A percentile compares a stretch with the other conserved stretches of the same genome.
phyloP scores from a whole-genome alignment of 371 early-diverging fungal genomes.

The Circinella minor region DNA sequence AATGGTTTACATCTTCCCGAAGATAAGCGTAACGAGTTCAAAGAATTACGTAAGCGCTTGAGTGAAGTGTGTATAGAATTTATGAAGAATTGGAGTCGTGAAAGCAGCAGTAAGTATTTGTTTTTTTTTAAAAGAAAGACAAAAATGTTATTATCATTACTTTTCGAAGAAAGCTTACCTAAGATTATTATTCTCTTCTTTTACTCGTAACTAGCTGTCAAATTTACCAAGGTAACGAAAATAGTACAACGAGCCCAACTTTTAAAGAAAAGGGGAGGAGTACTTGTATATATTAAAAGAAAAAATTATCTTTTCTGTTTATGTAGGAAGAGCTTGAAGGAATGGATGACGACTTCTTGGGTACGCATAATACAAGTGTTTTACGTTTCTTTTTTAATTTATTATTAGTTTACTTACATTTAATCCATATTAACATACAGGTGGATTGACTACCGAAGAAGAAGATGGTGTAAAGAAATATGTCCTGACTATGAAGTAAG shows the following conservation, averaged over 20 bases:
- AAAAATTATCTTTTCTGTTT: conserved; percentile 14
- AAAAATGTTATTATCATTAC: too few species aligned
- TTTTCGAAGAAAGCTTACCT: too few species aligned
- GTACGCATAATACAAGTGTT: conserved; percentile 26
- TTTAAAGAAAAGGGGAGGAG: conserved; percentile 23
- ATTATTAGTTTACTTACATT: neutral
- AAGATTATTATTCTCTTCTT: neutral
- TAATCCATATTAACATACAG: conserved; percentile 12
- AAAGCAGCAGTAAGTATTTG: conserved; percentile 49
- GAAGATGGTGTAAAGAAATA: conserved; percentile 69
- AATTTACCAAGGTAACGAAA: conserved; percentile 45
- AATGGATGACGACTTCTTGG: conserved; percentile 75
- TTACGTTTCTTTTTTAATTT: neutral
- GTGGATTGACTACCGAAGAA: conserved; percentile 53
- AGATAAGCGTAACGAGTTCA: conserved; percentile 65
- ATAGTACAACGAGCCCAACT: conserved; percentile 13
- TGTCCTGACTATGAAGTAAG: conserved; percentile 77
- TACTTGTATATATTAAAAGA: too few species aligned
- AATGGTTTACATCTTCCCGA: conserved; percentile 73
- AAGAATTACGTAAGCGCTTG: conserved; percentile 66
- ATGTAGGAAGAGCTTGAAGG: conserved; percentile 77
- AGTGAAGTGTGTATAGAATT: conserved; percentile 72
- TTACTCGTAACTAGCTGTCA: conserved; percentile 31
- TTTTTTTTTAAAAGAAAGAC: neutral
- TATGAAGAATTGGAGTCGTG: conserved; percentile 66